These are phyloP conservation scores for Wickerhamomyces sydowiorum DNA, from an alignment of 805 yeast species.

Conservation along the genomic window DNA sequence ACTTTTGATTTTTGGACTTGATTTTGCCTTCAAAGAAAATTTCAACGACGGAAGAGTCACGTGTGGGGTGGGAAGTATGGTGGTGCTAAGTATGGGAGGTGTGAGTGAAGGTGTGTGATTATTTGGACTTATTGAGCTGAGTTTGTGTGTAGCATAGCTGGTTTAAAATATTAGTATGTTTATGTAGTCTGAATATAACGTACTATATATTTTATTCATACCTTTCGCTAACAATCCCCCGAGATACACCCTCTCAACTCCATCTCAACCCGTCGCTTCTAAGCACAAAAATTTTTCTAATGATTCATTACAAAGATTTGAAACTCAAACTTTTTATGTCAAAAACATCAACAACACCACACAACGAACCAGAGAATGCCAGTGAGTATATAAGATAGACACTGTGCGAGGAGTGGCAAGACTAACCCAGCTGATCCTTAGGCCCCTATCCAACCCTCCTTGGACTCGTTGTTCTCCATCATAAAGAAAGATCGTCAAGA, in stretches of 20 bases:
- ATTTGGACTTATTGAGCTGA: too few relatives aligned
- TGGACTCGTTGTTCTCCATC: slow-evolving; percentile 37
- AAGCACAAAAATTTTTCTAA: background rate
- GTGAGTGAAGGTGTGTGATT: too few relatives aligned
- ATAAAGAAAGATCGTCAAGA: slow-evolving; percentile 29
- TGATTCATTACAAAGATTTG: background rate
- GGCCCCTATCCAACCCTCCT: slow-evolving; percentile 42
- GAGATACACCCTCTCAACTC: background rate
- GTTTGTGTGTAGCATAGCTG: too few relatives aligned
- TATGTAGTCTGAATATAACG: background rate
- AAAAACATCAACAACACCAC: background rate
- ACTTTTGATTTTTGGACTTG: background rate
- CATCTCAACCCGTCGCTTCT: background rate
- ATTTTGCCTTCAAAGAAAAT: background rate
- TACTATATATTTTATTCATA: too few relatives aligned
- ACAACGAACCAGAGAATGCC: too few relatives aligned
- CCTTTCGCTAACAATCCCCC: background rate
- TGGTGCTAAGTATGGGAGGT: background rate
- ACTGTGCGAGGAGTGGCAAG: background rate
- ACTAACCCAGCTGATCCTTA: too few relatives aligned
- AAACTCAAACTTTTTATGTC: background rate
- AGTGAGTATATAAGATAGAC: background rate
- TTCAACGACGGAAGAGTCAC: background rate
- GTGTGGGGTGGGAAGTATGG: background rate
- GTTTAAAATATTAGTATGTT: too few relatives aligned